phyloP scores from a whole-genome alignment of 495 filamentous ascomycete genomes.

The Aspergillus nanangensis region DNA sequence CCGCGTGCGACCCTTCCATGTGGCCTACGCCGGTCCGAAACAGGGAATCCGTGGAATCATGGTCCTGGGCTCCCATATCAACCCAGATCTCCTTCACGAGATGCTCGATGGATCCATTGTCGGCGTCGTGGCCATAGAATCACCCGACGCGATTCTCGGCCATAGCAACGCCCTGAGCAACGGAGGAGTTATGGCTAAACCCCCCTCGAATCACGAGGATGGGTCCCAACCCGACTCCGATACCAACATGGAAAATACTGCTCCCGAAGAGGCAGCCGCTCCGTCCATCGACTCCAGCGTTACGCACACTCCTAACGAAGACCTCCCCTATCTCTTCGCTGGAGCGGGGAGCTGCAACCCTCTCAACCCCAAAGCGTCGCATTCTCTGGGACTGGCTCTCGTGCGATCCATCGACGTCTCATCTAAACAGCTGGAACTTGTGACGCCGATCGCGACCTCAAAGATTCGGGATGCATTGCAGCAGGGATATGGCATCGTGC shows the following conservation, averaged over 20 bases:
- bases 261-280: background rate
- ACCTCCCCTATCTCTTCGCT: conserved; percentile 40
- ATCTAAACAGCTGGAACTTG: conserved; percentile 37
- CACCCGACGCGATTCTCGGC: conserved; percentile 28
- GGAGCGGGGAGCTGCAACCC: conserved; percentile 34
- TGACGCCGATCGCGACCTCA: conserved; percentile 41
- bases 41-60: conserved; percentile 50
- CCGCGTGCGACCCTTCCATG: conserved; percentile 45
- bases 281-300: conserved; percentile 17
- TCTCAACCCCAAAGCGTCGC: conserved; percentile 37
- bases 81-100: conserved; percentile 42
- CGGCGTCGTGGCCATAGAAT: conserved; percentile 51
- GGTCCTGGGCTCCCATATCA: conserved; percentile 46
- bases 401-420: conserved; percentile 42
- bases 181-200: background rate
- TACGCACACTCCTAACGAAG: conserved; percentile 27
- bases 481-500: conserved; percentile 36
- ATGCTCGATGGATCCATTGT: conserved; percentile 57
- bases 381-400: conserved; percentile 48
- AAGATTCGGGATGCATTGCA: conserved; percentile 27
- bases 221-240: conserved; percentile 16
- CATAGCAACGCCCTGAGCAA: background rate
- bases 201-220: conserved; percentile 5
- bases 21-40: conserved; percentile 48
- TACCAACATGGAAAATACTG: conserved; percentile 19